Evolutionary conservation across 2,329 filamentous ascomycete genomes (phyloP), one percentile per base, ranked within the genome.

Genomic region (Ilyonectria destructans): DNA sequence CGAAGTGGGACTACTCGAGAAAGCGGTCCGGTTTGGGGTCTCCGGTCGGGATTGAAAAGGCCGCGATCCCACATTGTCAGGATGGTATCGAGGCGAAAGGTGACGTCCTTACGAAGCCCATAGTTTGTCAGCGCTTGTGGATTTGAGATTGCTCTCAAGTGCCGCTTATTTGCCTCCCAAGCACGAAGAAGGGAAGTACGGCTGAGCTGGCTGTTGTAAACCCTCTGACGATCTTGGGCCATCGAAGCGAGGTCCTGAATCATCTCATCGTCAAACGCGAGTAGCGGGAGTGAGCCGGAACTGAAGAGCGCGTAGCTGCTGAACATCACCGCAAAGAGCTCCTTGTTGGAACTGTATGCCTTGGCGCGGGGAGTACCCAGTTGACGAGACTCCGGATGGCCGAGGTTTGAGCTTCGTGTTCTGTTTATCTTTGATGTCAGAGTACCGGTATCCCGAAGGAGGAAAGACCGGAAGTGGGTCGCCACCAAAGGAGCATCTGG

Each of bases 101-200:
- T 58, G 9, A 46, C 46, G 23, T 58, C 56, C 46, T 58, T 58
- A 12, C 23, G 23, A 37, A 48, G 29, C 21, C 56, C 37, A 58
- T 58, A 58, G 29, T 43, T 58, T 48, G 56, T n/a, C 15, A 59
- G 29, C n/a, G 31, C 23, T 33, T 63, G 19, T 17, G 60, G 21
- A 33, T 54, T 23, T 17, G 37, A 63, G 21, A 63, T 57, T 13
- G 60, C 51, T 57, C 40, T 57, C 15, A 57, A n/a, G 26, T 63
- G 60, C 21, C 35, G 49, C 35, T 57, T 63, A 37, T 63, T 63
- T 23, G 60, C 60, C 40, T 43, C 51, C 60, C 51, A 63, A 17
- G 51, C 49, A 31, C 23, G 2, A 13, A 56, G 26, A 6, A 63
- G 31, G 60, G 49, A 57, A 17, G 40, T 48, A 17, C 43, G 23